These are phyloP conservation scores for Westerdykella ornata DNA, from an alignment of 2,329 filamentous ascomycete genomes.

Conservation along the genomic window DNA sequence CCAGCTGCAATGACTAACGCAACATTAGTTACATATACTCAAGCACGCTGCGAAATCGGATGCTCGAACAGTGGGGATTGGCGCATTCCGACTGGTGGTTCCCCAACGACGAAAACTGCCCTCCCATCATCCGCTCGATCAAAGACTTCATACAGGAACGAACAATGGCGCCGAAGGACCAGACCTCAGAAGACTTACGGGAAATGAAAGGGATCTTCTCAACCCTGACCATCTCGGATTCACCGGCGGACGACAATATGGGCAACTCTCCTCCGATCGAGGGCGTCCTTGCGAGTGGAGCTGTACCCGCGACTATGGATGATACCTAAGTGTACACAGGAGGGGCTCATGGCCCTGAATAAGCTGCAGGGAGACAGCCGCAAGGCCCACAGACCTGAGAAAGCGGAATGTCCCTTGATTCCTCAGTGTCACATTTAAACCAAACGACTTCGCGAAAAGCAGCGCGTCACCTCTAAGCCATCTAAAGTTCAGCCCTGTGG, in stretches of 20 bases:
- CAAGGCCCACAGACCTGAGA: conserved; percentile 1
- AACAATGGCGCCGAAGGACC: conserved; percentile 47
- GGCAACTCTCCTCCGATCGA: conserved; percentile 22
- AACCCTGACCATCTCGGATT: conserved; percentile 35
- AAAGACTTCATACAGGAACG: conserved; percentile 76
- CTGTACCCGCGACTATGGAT: conserved; percentile 5
- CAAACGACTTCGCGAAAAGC: conserved; percentile 2
- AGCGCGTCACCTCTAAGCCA: conserved; percentile 8
- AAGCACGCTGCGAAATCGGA: conserved; percentile 61
- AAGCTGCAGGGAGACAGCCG: conserved; percentile 21
- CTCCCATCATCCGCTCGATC: conserved; percentile 65
- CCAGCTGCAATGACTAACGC: too few relatives aligned
- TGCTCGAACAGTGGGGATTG: conserved; percentile 69
- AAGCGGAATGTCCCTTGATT: too few relatives aligned
- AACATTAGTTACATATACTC: conserved; percentile 72
- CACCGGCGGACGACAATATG: conserved; percentile 24
- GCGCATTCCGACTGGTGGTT: conserved; percentile 83
- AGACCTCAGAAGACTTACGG: conserved; percentile 57
- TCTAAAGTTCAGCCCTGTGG: conserved; percentile 18
- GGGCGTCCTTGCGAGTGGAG: conserved; percentile 6
- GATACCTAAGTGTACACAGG: conserved; percentile 19
- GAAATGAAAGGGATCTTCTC: conserved; percentile 66
- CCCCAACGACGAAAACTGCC: conserved; percentile 70
- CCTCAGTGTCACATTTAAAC: too few relatives aligned
- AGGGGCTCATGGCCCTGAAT: conserved; percentile 19